A percentile compares a stretch with the other conserved stretches of the same genome.
Evolutionary conservation across 78 protist species (phyloP).

Genomic region (Tieghemostelium lacteum): DNA sequence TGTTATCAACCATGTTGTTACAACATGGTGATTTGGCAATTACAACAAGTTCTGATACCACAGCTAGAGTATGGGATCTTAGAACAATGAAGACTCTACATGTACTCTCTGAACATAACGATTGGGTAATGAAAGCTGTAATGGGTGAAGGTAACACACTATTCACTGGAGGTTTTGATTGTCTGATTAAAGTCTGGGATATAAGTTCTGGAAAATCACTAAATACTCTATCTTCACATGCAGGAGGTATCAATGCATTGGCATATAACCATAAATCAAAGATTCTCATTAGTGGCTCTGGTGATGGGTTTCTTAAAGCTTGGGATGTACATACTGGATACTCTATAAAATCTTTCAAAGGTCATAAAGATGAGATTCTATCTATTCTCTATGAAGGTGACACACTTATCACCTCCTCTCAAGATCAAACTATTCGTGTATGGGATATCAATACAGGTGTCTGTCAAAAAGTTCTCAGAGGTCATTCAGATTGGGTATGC

Average conservation of each 20-base stretch:
- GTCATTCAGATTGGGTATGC: constrained; percentile 69
- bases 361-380: constrained; percentile 73
- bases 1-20: constrained; percentile 24
- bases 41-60: constrained; percentile 48
- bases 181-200: constrained; percentile 70
- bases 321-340: constrained; percentile 74
- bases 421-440: constrained; percentile 69
- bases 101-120: constrained; percentile 46
- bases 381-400: constrained; percentile 65
- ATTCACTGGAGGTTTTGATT: constrained; percentile 63
- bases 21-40: constrained; percentile 28
- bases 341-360: constrained; percentile 29
- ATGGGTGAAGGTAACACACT: neutral
- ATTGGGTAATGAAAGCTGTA: constrained; percentile 59
- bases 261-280: constrained; percentile 14
- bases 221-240: constrained; percentile 45
- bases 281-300: constrained; percentile 30
- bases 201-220: constrained; percentile 1
- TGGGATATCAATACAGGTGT: constrained; percentile 54
- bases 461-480: constrained; percentile 55
- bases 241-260: constrained; percentile 49
- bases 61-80: constrained; percentile 69
- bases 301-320: constrained; percentile 43
- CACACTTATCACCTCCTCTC: constrained; percentile 22
- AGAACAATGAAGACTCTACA: constrained; percentile 35